Evolutionary conservation across 2,329 filamentous ascomycete genomes (phyloP), one percentile per base, ranked within the genome.

Genomic region (Teratosphaeria zuluensis): DNA sequence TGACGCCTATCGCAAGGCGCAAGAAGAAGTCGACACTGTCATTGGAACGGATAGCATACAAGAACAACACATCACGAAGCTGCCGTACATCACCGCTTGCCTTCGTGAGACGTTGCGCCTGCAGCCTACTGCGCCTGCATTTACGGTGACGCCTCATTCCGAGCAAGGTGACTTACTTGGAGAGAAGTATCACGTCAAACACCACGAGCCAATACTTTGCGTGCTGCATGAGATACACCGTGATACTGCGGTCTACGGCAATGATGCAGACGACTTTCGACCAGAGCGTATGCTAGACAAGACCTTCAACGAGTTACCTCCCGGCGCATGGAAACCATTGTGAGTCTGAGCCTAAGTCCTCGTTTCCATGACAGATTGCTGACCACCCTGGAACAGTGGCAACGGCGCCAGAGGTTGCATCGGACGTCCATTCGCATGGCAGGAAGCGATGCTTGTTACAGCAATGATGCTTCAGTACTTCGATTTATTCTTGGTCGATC

Each of bases 251-350:
- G 81, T 89, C 0, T 90, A 77, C 54, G 87, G 87, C 0, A 78
- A 81, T 0, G 85, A 88, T 60, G 85, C 85, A 0, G 70, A 80
- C 0, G 80, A 84, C 21, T 91, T 88, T 73, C 79, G 78, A 57
- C 88, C 88, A 0, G 88, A 90, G 68, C 78, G 87, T 9, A 89
- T 90, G 86, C 72, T 86, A 0, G 84, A 88, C 46, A 86, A 85
- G 14, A 78, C 81, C 28, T 90, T 90, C 65, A 81, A 83, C 60
- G 66, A 66, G 33, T 58, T 73, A 30, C 71, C 71, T 1, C 63
- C 63, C 8, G 67, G 69, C 24, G 56, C 67, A n/a, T 72, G 70
- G 69, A 69, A 69, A 53, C 86, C 88, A 2, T 92, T 91, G 33
- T 14, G 33, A 11, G 33, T 35, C 33, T 35, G 9, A 35, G 33